A percentile compares a stretch with the other conserved stretches of the same genome.
phyloP scores from a whole-genome alignment of 2,329 filamentous ascomycete species.

The Phaeomoniella chlamydospora region DNA sequence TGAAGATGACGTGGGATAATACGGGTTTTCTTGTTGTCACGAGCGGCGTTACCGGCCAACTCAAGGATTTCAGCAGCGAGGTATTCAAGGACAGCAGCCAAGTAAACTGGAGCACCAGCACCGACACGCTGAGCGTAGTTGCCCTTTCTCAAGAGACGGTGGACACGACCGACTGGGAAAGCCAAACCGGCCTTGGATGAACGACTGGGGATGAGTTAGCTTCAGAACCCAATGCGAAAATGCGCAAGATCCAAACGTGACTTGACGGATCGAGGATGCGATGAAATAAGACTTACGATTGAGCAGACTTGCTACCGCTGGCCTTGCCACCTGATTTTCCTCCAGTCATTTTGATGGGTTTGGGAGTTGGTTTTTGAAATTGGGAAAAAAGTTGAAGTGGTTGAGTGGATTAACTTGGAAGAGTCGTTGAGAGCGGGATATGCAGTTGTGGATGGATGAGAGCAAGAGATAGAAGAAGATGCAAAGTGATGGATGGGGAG shows the following conservation, averaged over 20 bases:
- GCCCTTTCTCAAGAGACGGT: conserved; percentile 96
- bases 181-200: conserved; percentile 98
- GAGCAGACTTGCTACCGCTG: conserved; percentile 96
- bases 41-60: conserved; percentile 93
- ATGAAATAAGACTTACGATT: conserved; percentile 61
- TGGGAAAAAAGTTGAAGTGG: conserved; percentile 17
- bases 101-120: conserved; percentile 94
- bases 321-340: conserved; percentile 99
- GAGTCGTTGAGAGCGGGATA: conserved; percentile 12
- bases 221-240: conserved; percentile 8
- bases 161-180: conserved; percentile 97
- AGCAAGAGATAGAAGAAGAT: conserved; percentile 15
- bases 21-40: conserved; percentile 99
- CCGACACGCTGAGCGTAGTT: conserved; percentile 99
- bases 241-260: background rate
- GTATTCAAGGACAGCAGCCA: conserved; percentile 95
- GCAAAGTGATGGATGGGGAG: conserved; percentile 16
- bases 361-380: conserved; percentile 20
- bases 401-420: conserved; percentile 13
- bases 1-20: conserved; percentile 98
- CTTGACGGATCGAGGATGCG: conserved; percentile 20
- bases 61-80: conserved; percentile 98
- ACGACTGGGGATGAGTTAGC: conserved; percentile 50
- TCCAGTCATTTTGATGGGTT: conserved; percentile 88
- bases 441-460: conserved; percentile 13